Evolutionary conservation across 2,329 filamentous ascomycete genomes (phyloP), one percentile per base, ranked within the genome.

Genomic region (Beauveria rudraprayagi): DNA sequence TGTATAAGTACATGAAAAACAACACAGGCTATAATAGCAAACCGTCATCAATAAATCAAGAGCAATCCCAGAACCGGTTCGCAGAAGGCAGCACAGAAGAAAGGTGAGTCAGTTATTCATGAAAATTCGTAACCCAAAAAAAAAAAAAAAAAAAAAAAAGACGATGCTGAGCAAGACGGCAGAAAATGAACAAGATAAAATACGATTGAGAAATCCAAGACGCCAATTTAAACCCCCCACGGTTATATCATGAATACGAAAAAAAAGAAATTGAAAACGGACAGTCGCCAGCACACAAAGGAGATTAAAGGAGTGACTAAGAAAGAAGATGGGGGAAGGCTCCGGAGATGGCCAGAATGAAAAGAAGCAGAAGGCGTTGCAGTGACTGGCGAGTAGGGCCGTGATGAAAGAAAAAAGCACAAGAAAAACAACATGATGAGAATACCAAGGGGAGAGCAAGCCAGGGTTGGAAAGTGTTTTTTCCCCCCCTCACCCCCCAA

Each of bases 401-500:
- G 55, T 48, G 6, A 28, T 22, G 47, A 47, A 10, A 26, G 11
- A 8, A 57, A 26, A 10, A 3, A 34, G 24, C 9, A 47, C 22
- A 22, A 24, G 24, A 16, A 26, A 30, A 43, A 30, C 30, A 37
- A 28, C 43, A 30, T n/a, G 28, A 28, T 11, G 10, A 34, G 37
- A 48, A 56, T 7, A 34, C 17, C 1, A 34, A 19, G n/a, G 50
- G n/a, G 30, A 0, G 22, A 34, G 30, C 10, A 34, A 34, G 30
- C 30, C 30, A 34, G 30, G 30, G 10, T 11, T 11, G 30, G 30
- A 1, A 34, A 34, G 14, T 48, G 6, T 56, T 66, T 72, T 72
- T 81, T 69, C 79, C 80, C 30, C 71, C 72, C 14, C 73, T 74
- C 64, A 76, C 44, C 73, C 11, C 73, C 75, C 64, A 76, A 24